phyloP scores from a whole-genome alignment of 2,329 filamentous ascomycete species.

The Cladobotryum mycophilum region DNA sequence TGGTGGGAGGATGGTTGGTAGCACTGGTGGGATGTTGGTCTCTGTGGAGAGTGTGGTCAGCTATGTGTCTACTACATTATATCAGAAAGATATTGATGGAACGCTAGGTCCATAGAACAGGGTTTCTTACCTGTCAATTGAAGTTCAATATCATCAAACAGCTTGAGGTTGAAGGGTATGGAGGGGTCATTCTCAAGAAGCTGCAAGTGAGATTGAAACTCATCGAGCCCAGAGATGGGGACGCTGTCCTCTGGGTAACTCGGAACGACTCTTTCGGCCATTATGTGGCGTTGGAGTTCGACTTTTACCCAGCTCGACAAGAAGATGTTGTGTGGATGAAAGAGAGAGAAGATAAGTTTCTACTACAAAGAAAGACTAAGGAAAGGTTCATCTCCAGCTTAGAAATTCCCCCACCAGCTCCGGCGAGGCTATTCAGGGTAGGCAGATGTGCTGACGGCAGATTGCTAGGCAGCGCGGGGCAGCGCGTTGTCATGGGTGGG shows the following conservation, averaged over 20 bases:
- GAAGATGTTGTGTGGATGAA: background rate
- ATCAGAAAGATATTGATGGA: background rate
- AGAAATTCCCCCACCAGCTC: background rate
- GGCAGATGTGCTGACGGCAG: constrained; percentile 12
- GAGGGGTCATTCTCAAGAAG: constrained; percentile 40
- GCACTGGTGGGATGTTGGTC: constrained; percentile 44
- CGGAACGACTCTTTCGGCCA: constrained; percentile 29
- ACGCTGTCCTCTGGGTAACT: constrained; percentile 33
- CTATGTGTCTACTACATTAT: background rate
- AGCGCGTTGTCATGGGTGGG: constrained; percentile 3
- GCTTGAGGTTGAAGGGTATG: constrained; percentile 37
- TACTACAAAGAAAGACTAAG: too few relatives aligned
- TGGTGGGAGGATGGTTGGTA: constrained; percentile 47
- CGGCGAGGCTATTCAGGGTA: background rate
- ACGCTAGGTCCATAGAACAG: background rate
- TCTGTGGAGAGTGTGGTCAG: constrained; percentile 28
- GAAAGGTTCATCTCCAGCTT: too few relatives aligned
- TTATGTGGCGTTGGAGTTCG: constrained; percentile 7
- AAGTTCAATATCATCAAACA: constrained; percentile 54
- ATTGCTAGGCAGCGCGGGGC: constrained; percentile 9
- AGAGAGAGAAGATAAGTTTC: too few relatives aligned
- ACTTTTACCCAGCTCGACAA: background rate
- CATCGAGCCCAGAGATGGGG: constrained; percentile 46
- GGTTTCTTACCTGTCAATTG: constrained; percentile 45
- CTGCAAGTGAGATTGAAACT: constrained; percentile 49